phyloP scores from a whole-genome alignment of 257 asterid species.

The Anisodus acutangulus region DNA sequence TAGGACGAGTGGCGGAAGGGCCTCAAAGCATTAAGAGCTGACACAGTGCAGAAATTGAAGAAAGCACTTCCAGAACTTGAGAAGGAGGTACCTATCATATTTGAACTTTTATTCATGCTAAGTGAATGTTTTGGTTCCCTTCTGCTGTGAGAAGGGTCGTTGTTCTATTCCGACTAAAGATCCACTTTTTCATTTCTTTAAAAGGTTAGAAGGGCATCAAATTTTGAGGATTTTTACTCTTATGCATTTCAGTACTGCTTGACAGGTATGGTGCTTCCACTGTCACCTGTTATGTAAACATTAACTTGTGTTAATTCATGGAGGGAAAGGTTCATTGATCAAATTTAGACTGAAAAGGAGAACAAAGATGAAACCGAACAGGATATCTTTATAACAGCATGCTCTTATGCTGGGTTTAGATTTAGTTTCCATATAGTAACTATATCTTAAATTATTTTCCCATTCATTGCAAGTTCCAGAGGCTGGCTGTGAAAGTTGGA shows the following conservation, averaged over 20 bases:
- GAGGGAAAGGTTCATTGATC: background rate
- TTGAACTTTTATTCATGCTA: slow-evolving; percentile 26
- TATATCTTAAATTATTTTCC: background rate
- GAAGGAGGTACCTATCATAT: slow-evolving; percentile 61
- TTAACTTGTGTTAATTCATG: background rate
- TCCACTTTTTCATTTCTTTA: slow-evolving; percentile 27
- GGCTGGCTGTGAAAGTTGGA: background rate
- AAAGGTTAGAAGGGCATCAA: slow-evolving; percentile 57
- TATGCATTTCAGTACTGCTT: slow-evolving; percentile 74
- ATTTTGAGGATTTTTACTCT: slow-evolving; percentile 63
- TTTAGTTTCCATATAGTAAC: slow-evolving; percentile 15
- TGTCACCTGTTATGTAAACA: background rate
- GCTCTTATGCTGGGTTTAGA: background rate
- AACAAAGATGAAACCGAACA: background rate
- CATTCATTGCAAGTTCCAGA: background rate
- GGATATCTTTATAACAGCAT: background rate
- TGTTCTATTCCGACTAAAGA: background rate
- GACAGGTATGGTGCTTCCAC: slow-evolving; percentile 53
- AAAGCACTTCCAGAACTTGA: slow-evolving; percentile 78
- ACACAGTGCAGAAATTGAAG: slow-evolving; percentile 68
- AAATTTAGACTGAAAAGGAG: background rate
- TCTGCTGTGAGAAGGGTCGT: background rate
- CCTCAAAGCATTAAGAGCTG: slow-evolving; percentile 72
- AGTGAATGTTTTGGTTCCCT: background rate
- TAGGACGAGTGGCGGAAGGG: slow-evolving; percentile 70